A percentile compares a stretch with the other conserved stretches of the same genome.
Conservation (phyloP, 306 rosid species). For the Castanea sativa region DNA sequence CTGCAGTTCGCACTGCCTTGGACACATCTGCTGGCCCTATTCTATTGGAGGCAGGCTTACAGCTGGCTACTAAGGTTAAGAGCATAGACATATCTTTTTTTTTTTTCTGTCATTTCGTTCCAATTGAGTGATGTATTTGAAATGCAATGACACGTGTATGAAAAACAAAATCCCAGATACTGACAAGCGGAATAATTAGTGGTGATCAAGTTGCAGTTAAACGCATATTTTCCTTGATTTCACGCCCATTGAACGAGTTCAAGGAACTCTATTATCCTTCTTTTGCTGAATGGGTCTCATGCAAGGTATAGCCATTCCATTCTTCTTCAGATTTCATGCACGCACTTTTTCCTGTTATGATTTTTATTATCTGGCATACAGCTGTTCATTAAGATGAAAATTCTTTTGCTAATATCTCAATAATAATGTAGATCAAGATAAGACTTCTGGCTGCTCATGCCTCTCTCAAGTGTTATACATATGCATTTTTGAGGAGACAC, state of each 20-base stretch:
- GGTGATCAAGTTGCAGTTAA: constrained; percentile 88
- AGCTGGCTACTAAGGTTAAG: constrained; percentile 92
- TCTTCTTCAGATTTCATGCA: constrained; percentile 8
- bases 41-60: constrained; percentile 93
- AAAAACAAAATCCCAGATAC: constrained; percentile 56
- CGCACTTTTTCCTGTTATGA: background rate
- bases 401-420: constrained; percentile 10
- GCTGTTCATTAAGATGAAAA: background rate
- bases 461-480: constrained; percentile 91
- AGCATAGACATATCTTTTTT: constrained; percentile 2
- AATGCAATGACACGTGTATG: constrained; percentile 12
- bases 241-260: constrained; percentile 83
- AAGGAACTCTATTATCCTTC: constrained; percentile 96
- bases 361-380: constrained; percentile 13
- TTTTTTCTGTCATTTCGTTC: constrained; percentile 15
- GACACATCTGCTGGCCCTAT: constrained; percentile 88
- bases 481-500: constrained; percentile 82
- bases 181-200: constrained; percentile 91
- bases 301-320: constrained; percentile 56
- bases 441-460: constrained; percentile 98
- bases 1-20: constrained; percentile 93
- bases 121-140: background rate
- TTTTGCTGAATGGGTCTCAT: constrained; percentile 97
- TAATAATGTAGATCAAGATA: constrained; percentile 68
- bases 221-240: constrained; percentile 86